Percentiles rank a stretch among this genome's conserved stretches.
phyloP scores from a whole-genome alignment of 306 rosid genomes.

The Morella rubra region DNA sequence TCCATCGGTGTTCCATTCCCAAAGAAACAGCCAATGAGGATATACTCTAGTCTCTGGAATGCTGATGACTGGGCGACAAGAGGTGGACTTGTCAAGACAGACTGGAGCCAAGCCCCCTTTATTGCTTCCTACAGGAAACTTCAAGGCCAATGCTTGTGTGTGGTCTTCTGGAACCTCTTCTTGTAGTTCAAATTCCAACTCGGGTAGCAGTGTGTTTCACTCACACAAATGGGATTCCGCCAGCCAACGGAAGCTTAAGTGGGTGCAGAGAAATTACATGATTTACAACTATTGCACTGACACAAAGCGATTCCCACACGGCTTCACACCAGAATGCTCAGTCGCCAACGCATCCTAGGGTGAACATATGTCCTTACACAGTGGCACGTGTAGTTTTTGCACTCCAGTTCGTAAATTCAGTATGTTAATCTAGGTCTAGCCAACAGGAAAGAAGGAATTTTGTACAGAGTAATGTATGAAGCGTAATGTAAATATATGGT shows the following conservation, averaged over 20 bases:
- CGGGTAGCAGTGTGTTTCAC: slow-evolving; percentile 17
- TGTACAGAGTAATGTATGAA: no score
- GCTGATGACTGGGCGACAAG: slow-evolving; percentile 86
- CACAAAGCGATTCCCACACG: slow-evolving; percentile 29
- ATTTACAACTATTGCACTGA: slow-evolving; percentile 40
- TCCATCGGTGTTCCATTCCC: slow-evolving; percentile 55
- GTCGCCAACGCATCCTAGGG: no score
- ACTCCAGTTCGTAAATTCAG: no score
- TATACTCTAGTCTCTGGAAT: slow-evolving; percentile 65
- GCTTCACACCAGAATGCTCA: slow-evolving; percentile 37
- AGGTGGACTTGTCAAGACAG: slow-evolving; percentile 70
- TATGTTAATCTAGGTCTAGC: no score
- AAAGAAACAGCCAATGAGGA: slow-evolving; percentile 62
- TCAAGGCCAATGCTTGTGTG: slow-evolving; percentile 39
- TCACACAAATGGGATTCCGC: slow-evolving; percentile 29
- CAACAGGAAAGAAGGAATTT: no score
- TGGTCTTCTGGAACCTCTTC: slow-evolving; percentile 35
- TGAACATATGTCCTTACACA: no score
- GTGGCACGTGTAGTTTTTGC: no score
- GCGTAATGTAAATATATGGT: no score
- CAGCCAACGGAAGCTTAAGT: slow-evolving; percentile 21
- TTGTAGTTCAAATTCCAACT: slow-evolving; percentile 10
- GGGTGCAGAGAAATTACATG: slow-evolving; percentile 44
- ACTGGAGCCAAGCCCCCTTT: slow-evolving; percentile 74
- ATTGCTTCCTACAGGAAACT: slow-evolving; percentile 50